Evolutionary conservation across 2,329 filamentous ascomycete genomes (phyloP), one percentile per base, ranked within the genome.

Genomic region (Cladobotryum mycophilum): DNA sequence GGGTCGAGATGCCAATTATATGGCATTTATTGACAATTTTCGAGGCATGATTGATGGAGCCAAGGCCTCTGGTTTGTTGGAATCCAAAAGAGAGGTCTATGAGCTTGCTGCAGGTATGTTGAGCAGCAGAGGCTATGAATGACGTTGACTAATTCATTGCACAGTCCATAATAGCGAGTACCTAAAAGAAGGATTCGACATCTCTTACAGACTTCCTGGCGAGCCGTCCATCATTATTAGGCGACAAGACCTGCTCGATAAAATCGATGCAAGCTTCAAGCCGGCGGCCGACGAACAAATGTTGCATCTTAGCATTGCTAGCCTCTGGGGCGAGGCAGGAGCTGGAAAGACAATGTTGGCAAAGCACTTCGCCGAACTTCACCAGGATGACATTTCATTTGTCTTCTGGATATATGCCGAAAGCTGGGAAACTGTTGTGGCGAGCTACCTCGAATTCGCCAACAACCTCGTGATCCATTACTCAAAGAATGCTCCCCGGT

Each of bases 351-450:
- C 60, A 8, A 56, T 59, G 2, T 41, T 63, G 20, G 60, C 60
- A 13, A 59, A 53, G 17, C 54, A 59, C 6, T 63, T 59, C 20
- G 58, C 58, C 8, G 56, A 62, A 40, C 25, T 51, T 14, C 57
- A 61, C 36, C 49, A 51, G 12, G 30, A 51, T 3, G 51, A 56
- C 3, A 47, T 60, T 9, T 61, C 60, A 0, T 61, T 61, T 22
- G 57, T 62, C 12, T 61, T 61, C 41, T 63, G 61, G 60, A 52
- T 63, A 13, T 56, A 56, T 46, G 55, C 60, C 2, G 60, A 60
- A 34, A 62, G 60, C 44, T 59, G 61, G 59, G 56, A 62, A 49
- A 63, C 60, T 1, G 55, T 55, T 15, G 55, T 58, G 25, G 53
- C 59, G 11, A 62, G 61, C 51, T 63, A 61, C 37, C 48, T 63